These are phyloP conservation scores for Wickerhamiella parazyma DNA, from an alignment of 805 yeast genomes.

Conservation along the genomic window DNA sequence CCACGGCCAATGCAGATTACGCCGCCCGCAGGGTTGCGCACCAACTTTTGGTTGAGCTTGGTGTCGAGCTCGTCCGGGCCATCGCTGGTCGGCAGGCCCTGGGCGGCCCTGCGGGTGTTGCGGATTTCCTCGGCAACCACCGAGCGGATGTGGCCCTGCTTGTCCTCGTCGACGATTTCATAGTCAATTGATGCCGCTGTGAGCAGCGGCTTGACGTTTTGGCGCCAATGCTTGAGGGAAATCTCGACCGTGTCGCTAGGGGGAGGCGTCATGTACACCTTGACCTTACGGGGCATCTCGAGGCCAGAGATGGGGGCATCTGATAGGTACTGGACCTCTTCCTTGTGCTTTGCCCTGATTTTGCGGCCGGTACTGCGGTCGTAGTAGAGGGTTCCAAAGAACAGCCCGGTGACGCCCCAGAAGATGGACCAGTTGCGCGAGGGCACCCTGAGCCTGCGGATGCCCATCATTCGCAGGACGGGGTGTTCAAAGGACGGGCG, in stretches of 20 bases:
- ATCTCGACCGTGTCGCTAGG: conserved; percentile 80
- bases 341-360: conserved; percentile 52
- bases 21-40: conserved; percentile 52
- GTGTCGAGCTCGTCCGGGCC: conserved; percentile 23
- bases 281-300: conserved; percentile 56
- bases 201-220: conserved; percentile 72
- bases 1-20: conserved; percentile 90
- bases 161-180: conserved; percentile 53
- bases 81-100: conserved; percentile 21
- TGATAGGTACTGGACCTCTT: conserved; percentile 42
- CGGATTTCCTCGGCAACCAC: conserved; percentile 75
- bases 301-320: conserved; percentile 33
- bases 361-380: conserved; percentile 63
- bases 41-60: conserved; percentile 24
- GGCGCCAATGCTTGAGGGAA: conserved; percentile 57
- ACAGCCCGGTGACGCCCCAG: conserved; percentile 51
- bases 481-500: conserved; percentile 36
- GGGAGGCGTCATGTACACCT: conserved; percentile 88
- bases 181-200: conserved; percentile 76
- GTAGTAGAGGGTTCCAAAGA: conserved; percentile 65
- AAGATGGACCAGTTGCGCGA: conserved; percentile 89
- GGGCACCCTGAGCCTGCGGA: conserved; percentile 64
- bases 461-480: conserved; percentile 73
- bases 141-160: conserved; percentile 81
- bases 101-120: conserved; percentile 36